Conservation (phyloP, 1,284 basidiomycete species). For the Leccinum griseonigrum region DNA sequence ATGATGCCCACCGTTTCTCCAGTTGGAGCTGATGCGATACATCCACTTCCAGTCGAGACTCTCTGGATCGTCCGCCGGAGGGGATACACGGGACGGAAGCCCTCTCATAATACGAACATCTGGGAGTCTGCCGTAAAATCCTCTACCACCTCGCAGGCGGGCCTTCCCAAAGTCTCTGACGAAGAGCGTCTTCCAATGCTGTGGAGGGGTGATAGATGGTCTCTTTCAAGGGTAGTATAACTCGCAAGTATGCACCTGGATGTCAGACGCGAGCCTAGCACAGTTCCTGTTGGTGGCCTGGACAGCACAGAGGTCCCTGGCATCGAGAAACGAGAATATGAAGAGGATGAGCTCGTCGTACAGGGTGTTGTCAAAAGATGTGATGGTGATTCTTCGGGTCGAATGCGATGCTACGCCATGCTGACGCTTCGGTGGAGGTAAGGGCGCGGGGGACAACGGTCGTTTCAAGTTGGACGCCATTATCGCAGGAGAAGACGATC, state of each 20-base stretch:
- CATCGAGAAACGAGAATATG: slow-evolving; percentile 69
- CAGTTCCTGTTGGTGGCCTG: slow-evolving; percentile 67
- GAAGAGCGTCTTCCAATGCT: slow-evolving; percentile 62
- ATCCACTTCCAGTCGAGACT: slow-evolving; percentile 75
- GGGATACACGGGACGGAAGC: slow-evolving; percentile 51
- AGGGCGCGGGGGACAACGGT: slow-evolving; percentile 43
- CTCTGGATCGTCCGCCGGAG: slow-evolving; percentile 22
- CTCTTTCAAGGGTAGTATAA: slow-evolving; percentile 4
- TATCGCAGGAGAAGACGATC: slow-evolving; percentile 1
- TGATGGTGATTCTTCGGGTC: slow-evolving; percentile 9
- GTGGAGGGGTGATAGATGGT: slow-evolving; percentile 10
- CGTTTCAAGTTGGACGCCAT: slow-evolving; percentile 59
- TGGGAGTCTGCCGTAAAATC: slow-evolving; percentile 47
- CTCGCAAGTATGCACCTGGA: slow-evolving; percentile 43
- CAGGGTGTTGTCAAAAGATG: slow-evolving; percentile 53
- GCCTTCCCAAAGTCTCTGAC: slow-evolving; percentile 60
- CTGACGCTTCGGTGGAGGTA: slow-evolving; percentile 59
- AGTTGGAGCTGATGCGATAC: slow-evolving; percentile 79
- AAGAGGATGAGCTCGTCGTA: slow-evolving; percentile 74
- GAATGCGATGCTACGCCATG: slow-evolving; percentile 31
- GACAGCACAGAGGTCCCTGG: slow-evolving; percentile 61
- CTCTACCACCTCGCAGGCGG: slow-evolving; percentile 63
- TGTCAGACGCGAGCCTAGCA: slow-evolving; percentile 58
- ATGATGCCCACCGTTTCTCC: slow-evolving; percentile 62
- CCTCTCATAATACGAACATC: slow-evolving; percentile 59